Percentiles rank a stretch among this genome's conserved stretches.
These are phyloP conservation scores for Trametes hirsuta DNA, from an alignment of 1,284 basidiomycete genomes.

Conservation along the genomic window DNA sequence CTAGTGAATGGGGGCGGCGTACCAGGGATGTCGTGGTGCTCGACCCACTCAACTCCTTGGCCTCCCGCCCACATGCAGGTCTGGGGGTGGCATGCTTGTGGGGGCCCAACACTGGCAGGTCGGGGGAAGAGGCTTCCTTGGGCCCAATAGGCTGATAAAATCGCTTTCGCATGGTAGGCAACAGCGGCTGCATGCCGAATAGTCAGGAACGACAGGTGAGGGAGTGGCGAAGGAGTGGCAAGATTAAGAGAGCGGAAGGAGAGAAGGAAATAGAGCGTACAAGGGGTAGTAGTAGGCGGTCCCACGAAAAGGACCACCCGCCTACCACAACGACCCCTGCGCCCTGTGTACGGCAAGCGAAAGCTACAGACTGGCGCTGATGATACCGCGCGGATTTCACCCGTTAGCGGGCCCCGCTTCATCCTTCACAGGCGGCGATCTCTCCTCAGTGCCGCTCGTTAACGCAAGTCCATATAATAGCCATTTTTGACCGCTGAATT, in stretches of 20 bases:
- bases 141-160: background rate
- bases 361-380: too few species aligned
- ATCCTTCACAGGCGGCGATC: too few species aligned
- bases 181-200: background rate
- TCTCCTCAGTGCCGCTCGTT: too few species aligned
- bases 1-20: background rate
- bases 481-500: too few species aligned
- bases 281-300: background rate
- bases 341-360: too few species aligned
- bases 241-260: background rate
- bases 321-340: too few species aligned
- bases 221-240: background rate
- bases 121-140: conserved; percentile 13
- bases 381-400: too few species aligned
- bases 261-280: background rate
- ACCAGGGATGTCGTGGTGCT: background rate
- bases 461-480: too few species aligned
- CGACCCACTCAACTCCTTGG: background rate
- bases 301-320: background rate
- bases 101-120: conserved; percentile 19
- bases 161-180: background rate
- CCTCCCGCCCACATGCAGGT: background rate
- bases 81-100: conserved; percentile 41
- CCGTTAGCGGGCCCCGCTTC: too few species aligned
- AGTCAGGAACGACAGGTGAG: conserved; percentile 1